These are phyloP conservation scores for Nitzschia sp. DNA, from an alignment of 108 stramenopile genomes.

Conservation along the genomic window DNA sequence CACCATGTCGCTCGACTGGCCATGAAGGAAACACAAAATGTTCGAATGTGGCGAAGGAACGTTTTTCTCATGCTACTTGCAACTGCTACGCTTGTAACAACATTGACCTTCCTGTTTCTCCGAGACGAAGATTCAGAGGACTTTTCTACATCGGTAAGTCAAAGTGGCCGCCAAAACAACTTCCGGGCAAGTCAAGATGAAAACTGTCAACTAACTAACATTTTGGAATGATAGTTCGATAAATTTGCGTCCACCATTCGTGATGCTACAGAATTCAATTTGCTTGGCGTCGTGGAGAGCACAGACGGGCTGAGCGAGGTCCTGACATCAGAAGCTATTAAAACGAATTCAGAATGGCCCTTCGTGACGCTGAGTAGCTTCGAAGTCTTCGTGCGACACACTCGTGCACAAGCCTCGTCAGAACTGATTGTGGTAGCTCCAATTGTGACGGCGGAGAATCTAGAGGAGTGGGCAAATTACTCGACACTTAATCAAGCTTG, in stretches of 20 bases:
- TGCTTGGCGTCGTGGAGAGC: background rate
- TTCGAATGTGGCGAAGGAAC: constrained; percentile 5
- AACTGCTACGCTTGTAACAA: background rate
- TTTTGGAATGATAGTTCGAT: too few species aligned
- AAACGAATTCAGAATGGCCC: background rate
- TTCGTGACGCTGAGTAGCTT: background rate
- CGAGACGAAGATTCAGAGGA: constrained; percentile 2
- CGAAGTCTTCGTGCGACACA: background rate
- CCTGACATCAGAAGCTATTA: background rate
- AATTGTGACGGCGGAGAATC: constrained; percentile 1
- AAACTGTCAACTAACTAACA: too few species aligned
- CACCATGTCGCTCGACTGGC: constrained; percentile 7
- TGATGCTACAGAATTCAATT: background rate
- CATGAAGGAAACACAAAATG: background rate
- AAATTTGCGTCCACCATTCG: background rate
- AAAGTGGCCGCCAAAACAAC: background rate
- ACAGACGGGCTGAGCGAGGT: background rate
- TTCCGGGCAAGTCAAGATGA: too few species aligned
- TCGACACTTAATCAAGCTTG: background rate
- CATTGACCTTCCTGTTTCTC: background rate
- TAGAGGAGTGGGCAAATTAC: background rate
- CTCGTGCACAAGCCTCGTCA: background rate
- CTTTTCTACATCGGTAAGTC: background rate
- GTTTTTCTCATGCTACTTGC: background rate
- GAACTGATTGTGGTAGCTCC: background rate